Base-by-base conservation (phyloP, 1,284 basidiomycete species). In the Boletus smithii region DNA sequence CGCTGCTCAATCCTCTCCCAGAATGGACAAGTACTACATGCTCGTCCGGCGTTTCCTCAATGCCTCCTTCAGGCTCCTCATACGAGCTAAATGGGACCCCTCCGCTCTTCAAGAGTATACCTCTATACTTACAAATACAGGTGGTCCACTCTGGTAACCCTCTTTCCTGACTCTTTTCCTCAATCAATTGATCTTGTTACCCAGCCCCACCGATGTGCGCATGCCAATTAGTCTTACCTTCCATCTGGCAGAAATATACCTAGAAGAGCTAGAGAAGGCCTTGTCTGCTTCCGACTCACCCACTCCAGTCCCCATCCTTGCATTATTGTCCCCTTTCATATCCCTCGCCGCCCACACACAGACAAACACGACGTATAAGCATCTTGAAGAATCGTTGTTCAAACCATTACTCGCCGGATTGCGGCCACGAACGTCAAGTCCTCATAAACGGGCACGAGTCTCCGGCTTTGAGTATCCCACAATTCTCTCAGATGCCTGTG, bases 21-120 rank as follows among this genome's bases (percentile, higher is more conserved):
- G 93, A 57, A 85, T 97, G 66, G 94, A 98, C 79, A 99, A 99
- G 68, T 99, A 91, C 68, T 95, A 95, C 65, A 83, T 98, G 80
- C 85, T 99, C 42, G 84, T 98, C 51, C 79, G 95, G 43, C 77
- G 89, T 50, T 97, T 94, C 61, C 75, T 92, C 37, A 88, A 92
- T 57, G 88, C 87, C 0, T 83, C 87, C 0, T 95, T 98, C 68
- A 73, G 85, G 29, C 75, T 98, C 13, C 74, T 97, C 10, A 76
- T 84, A 24, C 75, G 84, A 44, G 71, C 74, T 36, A 71, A 76
- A 33, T 98, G 94, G 94, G 76, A 85, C 5, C 56, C 64, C 13
- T 59, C 65, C 9, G 68, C 71, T 3, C 77, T 86, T 42, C 63
- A 70, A 9, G 75, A 80, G 27, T 88, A 90, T 63, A 88, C 84